phyloP scores from a whole-genome alignment of 805 yeast species.

The Yamadazyma philogaea region DNA sequence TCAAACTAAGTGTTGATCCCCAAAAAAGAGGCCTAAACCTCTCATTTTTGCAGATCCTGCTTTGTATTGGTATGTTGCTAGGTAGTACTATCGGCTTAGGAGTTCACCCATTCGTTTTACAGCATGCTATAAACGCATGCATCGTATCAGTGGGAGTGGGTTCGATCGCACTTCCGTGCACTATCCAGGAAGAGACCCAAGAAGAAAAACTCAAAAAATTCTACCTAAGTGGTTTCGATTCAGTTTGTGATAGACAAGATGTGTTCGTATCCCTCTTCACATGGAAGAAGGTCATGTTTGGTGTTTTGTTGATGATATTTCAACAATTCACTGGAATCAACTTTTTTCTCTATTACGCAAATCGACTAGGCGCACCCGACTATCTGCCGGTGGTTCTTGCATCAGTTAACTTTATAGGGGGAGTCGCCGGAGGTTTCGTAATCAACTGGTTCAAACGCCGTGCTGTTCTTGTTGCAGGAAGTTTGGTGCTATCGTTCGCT shows the following conservation, averaged over 20 bases:
- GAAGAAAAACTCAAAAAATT: conserved; percentile 1
- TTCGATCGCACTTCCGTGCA: conserved; percentile 9
- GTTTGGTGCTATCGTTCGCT: not conserved
- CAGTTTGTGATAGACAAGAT: not conserved
- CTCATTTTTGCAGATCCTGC: conserved; percentile 21
- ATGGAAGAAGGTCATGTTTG: conserved; percentile 14
- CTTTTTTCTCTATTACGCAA: conserved; percentile 31
- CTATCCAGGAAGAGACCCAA: conserved; percentile 9
- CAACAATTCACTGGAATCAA: conserved; percentile 36
- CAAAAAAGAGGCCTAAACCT: conserved; percentile 17
- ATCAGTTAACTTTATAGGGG: conserved; percentile 12
- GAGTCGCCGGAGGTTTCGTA: conserved; percentile 4
- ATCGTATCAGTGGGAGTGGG: conserved; percentile 6
- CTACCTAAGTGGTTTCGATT: conserved; percentile 1
- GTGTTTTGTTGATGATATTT: conserved; percentile 26
- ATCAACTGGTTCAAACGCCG: conserved; percentile 8
- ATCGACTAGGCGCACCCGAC: conserved; percentile 7
- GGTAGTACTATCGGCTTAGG: conserved; percentile 18
- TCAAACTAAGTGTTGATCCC: conserved; percentile 17
- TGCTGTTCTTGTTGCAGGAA: conserved; percentile 8
- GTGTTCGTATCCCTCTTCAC: not conserved
- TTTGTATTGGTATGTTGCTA: conserved; percentile 22
- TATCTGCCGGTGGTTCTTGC: conserved; percentile 8
- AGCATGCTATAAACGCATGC: conserved; percentile 5
- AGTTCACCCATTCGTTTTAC: conserved; percentile 5